Conservation (phyloP, 495 filamentous ascomycete genomes). For the Tuber microsphaerosporum region DNA sequence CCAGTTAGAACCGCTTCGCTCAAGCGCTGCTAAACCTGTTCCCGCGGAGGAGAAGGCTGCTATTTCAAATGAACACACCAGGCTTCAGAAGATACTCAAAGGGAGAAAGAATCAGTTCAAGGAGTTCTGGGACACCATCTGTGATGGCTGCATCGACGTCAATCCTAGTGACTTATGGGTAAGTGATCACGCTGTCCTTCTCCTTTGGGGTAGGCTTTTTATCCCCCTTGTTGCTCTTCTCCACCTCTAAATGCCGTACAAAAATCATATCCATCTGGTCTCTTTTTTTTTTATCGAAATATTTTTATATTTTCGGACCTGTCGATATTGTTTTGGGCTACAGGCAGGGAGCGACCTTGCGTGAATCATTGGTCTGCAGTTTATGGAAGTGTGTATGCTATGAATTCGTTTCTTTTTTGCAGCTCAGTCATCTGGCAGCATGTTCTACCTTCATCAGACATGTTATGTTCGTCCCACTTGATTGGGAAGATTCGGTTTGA, state of each 20-base stretch:
- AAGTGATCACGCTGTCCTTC: constrained; percentile 31
- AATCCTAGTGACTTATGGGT: constrained; percentile 39
- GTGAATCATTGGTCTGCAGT: constrained; percentile 17
- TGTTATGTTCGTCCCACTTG: constrained; percentile 15
- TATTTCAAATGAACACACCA: constrained; percentile 22
- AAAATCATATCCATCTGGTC: constrained; percentile 16
- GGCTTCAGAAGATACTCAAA: constrained; percentile 22
- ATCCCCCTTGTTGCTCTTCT: constrained; percentile 18
- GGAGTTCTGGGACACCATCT: constrained; percentile 37
- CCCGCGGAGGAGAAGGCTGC: constrained; percentile 30
- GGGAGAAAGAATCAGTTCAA: constrained; percentile 37
- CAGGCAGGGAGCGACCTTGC: constrained; percentile 9
- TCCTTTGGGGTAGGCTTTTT: neutral
- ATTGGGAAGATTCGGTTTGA: constrained; percentile 22
- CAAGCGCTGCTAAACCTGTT: constrained; percentile 19
- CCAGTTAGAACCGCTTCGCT: constrained; percentile 21
- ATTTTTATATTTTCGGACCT: constrained; percentile 18
- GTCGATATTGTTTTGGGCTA: constrained; percentile 9
- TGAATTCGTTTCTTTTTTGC: constrained; percentile 27
- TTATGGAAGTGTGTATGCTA: constrained; percentile 15
- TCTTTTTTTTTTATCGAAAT: constrained; percentile 17
- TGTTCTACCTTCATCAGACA: constrained; percentile 7
- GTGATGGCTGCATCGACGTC: constrained; percentile 30
- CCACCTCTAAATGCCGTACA: constrained; percentile 19
- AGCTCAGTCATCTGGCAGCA: constrained; percentile 9